Conservation (phyloP, 2,329 filamentous ascomycete genomes). For the Penicillium sp. region DNA sequence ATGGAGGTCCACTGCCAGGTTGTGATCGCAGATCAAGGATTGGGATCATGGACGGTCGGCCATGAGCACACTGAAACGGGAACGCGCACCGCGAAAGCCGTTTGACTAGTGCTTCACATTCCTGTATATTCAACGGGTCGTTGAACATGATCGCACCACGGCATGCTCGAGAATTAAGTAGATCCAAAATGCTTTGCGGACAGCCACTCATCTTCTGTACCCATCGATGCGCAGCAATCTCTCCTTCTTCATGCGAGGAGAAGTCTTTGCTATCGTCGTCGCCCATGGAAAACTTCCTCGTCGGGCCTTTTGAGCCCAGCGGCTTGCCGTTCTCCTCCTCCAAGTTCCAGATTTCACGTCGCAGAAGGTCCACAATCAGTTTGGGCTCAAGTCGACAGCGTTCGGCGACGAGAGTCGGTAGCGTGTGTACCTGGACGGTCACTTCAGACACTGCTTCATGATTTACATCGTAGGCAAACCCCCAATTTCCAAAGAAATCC, state of each 20-base stretch:
- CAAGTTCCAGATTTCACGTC: conserved; percentile 72
- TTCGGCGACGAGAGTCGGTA: conserved; percentile 75
- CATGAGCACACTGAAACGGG: conserved; percentile 57
- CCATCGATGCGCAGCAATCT: conserved; percentile 51
- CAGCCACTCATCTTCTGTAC: conserved; percentile 67
- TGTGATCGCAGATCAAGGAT: conserved; percentile 40
- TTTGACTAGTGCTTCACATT: conserved; percentile 46
- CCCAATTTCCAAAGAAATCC: conserved; percentile 71
- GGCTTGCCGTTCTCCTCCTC: conserved; percentile 49
- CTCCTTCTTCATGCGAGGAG: background rate
- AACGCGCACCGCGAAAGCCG: conserved; percentile 49
- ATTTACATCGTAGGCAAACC: conserved; percentile 65
- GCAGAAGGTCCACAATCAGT: conserved; percentile 72
- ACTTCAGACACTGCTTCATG: conserved; percentile 15
- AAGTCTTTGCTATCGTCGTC: background rate
- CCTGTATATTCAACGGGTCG: conserved; percentile 42
- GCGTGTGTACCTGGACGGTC: conserved; percentile 55
- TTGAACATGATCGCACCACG: conserved; percentile 57
- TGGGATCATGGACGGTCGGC: conserved; percentile 53
- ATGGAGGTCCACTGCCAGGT: background rate
- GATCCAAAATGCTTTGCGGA: conserved; percentile 73
- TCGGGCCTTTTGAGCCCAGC: conserved; percentile 12
- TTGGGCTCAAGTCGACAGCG: conserved; percentile 73
- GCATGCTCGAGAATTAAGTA: conserved; percentile 55
- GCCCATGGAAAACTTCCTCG: background rate